Base-by-base conservation (phyloP, 768 basidiomycete genomes). In the Pleurotus tuoliensis region DNA sequence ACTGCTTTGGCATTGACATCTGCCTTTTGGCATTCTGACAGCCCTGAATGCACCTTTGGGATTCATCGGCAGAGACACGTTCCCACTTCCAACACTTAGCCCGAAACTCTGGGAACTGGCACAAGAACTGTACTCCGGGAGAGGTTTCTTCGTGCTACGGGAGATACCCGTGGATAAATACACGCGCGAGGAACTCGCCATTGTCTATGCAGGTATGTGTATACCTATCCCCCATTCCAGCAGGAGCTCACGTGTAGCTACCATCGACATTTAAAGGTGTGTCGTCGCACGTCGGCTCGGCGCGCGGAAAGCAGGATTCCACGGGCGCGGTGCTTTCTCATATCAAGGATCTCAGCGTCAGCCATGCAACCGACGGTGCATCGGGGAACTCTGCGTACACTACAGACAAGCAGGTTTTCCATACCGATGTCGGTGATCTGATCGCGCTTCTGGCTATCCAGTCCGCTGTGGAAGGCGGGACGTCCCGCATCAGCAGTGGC, bases 341-440 rank as follows among this genome's bases (percentile, higher is more conserved):
- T 54, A 76, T 80, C 62, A 78, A 78, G 58, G 78, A 80, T 58
- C 69, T 80, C 47, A 76, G 70, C 27, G 63, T 70, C 48, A 74
- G 70, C 59, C 76, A 76, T 56, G 73, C 76, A 4, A 66, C 73
- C 50, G 73, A 74, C 58, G 73, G 73, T 15, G 73, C 69, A 15
- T 75, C 76, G 47, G 75, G 75, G 6, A 73, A 74, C 51, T 69
- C 76, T 8, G 78, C 77, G 40, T 78, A 78, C 59, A 80, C 75
- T 3, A 80, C 76, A 1, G 76, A 79, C 64, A 77, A 75, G 57
- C 77, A 79, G 59, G 77, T 79, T 18, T 80, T 80, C 67, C 77
- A 79, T 59, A 77, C 77, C 1, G 77, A 79, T 56, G 68, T 74
- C 37, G 77, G 78, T 0, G 76, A 78, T 61, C 64, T 78, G 46